A percentile compares a stretch with the other conserved stretches of the same genome.
Conservation (phyloP, 2,329 filamentous ascomycete genomes). For the Xylaria sp. region DNA sequence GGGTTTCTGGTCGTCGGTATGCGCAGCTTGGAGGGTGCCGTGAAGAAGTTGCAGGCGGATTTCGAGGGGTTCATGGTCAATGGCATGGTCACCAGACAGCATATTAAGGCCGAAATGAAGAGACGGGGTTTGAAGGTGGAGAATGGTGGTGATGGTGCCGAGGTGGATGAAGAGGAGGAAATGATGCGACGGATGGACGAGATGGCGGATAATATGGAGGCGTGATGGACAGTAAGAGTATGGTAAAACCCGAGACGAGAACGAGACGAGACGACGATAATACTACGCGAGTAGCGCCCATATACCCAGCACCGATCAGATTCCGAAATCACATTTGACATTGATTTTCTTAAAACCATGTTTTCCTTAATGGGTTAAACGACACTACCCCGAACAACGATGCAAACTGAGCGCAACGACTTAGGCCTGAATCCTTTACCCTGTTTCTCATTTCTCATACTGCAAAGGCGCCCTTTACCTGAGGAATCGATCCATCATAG, state of each 20-base stretch:
- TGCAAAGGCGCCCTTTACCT: too few species aligned
- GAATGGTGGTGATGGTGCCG: conserved; percentile 24
- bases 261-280: neutral
- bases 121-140: conserved; percentile 40
- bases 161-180: conserved; percentile 39
- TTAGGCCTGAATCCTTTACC: too few species aligned
- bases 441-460: too few species aligned
- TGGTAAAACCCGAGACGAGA: neutral
- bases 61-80: conserved; percentile 42
- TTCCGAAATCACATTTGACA: neutral
- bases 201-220: conserved; percentile 30
- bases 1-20: conserved; percentile 87
- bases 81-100: conserved; percentile 53
- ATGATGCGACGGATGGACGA: conserved; percentile 40
- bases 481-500: too few species aligned
- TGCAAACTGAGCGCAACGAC: too few species aligned
- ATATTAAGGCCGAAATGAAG: conserved; percentile 56
- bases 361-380: too few species aligned
- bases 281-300: neutral
- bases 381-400: too few species aligned
- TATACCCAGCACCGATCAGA: neutral
- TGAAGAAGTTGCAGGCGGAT: conserved; percentile 52
- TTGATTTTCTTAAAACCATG: too few species aligned
- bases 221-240: neutral
- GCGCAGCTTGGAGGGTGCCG: conserved; percentile 70